phyloP scores from a whole-genome alignment of 1,284 basidiomycete genomes.

The Trichosporon sp. region DNA sequence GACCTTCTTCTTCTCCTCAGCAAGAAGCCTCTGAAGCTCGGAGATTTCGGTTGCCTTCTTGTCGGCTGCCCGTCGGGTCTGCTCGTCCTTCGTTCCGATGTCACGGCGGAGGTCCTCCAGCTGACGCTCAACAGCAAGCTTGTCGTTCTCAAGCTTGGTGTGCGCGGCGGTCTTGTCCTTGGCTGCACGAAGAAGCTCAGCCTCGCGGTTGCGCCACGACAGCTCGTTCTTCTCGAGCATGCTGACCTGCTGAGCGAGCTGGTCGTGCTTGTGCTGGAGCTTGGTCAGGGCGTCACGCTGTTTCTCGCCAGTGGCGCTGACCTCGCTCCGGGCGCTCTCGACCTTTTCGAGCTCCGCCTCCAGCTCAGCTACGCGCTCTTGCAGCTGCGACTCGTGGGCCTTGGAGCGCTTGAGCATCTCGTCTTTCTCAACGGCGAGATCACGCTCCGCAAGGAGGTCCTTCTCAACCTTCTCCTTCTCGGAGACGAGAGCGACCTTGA shows the following conservation, averaged over 20 bases:
- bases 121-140: conserved; percentile 60
- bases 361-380: conserved; percentile 75
- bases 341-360: conserved; percentile 79
- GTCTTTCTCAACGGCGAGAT: conserved; percentile 78
- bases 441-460: conserved; percentile 75
- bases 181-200: conserved; percentile 53
- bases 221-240: conserved; percentile 71
- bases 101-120: conserved; percentile 70
- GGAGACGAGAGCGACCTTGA: conserved; percentile 71
- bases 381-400: conserved; percentile 73
- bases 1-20: conserved; percentile 61
- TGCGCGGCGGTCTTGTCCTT: conserved; percentile 33
- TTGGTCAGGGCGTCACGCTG: conserved; percentile 30
- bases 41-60: conserved; percentile 63
- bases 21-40: conserved; percentile 71
- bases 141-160: conserved; percentile 52
- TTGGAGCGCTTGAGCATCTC: conserved; percentile 78
- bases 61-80: conserved; percentile 68
- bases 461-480: conserved; percentile 79
- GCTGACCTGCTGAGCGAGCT: conserved; percentile 76
- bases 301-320: conserved; percentile 41
- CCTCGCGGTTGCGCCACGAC: conserved; percentile 63
- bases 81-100: conserved; percentile 72
- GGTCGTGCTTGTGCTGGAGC: conserved; percentile 59
- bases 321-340: conserved; percentile 79